Evolutionary conservation across 805 yeast genomes (phyloP).

Genomic region (Kazachstania kunashirensis): DNA sequence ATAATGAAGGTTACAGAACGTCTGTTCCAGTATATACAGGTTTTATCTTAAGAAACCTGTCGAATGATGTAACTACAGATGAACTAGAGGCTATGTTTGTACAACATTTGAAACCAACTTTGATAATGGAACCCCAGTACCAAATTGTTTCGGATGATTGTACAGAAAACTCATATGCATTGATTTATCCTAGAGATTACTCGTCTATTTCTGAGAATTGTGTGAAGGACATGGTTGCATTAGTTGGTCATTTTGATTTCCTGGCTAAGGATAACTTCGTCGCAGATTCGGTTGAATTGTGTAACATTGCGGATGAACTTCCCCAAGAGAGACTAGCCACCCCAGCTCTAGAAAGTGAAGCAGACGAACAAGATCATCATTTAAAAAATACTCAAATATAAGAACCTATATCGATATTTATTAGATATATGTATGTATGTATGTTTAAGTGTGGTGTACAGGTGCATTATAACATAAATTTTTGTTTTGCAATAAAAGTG

Average conservation of each 20-base stretch:
- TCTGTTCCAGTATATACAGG: conserved; percentile 38
- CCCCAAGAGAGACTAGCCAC: neutral
- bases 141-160: conserved; percentile 1
- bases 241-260: conserved; percentile 30
- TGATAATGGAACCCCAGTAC: conserved; percentile 23
- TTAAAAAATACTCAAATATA: too few species aligned
- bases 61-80: conserved; percentile 42
- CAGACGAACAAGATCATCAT: too few species aligned
- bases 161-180: conserved; percentile 7
- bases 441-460: too few species aligned
- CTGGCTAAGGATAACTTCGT: conserved; percentile 19
- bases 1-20: conserved; percentile 8
- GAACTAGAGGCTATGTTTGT: conserved; percentile 33
- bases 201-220: conserved; percentile 30
- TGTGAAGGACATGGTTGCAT: conserved; percentile 35
- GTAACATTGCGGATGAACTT: conserved; percentile 12
- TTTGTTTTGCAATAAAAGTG: neutral
- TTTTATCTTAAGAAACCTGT: conserved; percentile 42
- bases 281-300: conserved; percentile 18
- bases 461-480: too few species aligned
- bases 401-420: too few species aligned
- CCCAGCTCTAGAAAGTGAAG: too few species aligned
- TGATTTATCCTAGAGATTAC: conserved; percentile 28
- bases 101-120: conserved; percentile 20
- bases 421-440: too few species aligned